Conservation (phyloP, 805 yeast genomes). For the Myxozyma mucilagina region DNA sequence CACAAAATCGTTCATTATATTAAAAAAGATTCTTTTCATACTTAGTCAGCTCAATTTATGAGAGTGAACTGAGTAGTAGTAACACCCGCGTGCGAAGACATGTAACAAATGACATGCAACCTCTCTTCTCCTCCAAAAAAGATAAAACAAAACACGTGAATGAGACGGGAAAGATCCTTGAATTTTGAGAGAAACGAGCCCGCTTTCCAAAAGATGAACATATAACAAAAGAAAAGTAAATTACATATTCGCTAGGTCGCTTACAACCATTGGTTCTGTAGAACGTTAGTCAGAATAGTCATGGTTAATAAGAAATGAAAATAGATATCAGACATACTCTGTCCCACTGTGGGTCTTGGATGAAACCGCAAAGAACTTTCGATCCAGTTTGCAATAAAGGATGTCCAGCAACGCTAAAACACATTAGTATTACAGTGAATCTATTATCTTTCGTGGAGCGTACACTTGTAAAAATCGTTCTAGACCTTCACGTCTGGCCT, state of each 20-base stretch:
- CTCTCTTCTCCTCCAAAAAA: not conserved
- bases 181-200: not conserved
- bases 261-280: slow-evolving; percentile 19
- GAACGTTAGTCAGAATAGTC: not conserved
- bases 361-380: slow-evolving; percentile 71
- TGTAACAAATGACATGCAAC: too few species aligned
- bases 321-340: slow-evolving; percentile 35
- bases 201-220: too few species aligned
- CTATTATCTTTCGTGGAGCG: slow-evolving; percentile 16
- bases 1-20: slow-evolving; percentile 1
- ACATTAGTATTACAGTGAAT: not conserved
- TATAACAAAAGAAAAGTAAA: too few species aligned
- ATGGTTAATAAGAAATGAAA: not conserved
- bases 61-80: too few species aligned
- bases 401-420: slow-evolving; percentile 76
- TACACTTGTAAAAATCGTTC: slow-evolving; percentile 66
- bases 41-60: not conserved
- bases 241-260: not conserved
- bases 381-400: slow-evolving; percentile 90
- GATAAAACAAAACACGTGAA: not conserved
- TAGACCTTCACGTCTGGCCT: slow-evolving; percentile 76
- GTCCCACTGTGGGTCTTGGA: slow-evolving; percentile 85
- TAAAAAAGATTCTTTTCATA: not conserved
- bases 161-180: not conserved
- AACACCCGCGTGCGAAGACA: too few species aligned